These are phyloP conservation scores for Gypsophila paniculata DNA, from an alignment of 179 eudicot species.

Conservation along the genomic window DNA sequence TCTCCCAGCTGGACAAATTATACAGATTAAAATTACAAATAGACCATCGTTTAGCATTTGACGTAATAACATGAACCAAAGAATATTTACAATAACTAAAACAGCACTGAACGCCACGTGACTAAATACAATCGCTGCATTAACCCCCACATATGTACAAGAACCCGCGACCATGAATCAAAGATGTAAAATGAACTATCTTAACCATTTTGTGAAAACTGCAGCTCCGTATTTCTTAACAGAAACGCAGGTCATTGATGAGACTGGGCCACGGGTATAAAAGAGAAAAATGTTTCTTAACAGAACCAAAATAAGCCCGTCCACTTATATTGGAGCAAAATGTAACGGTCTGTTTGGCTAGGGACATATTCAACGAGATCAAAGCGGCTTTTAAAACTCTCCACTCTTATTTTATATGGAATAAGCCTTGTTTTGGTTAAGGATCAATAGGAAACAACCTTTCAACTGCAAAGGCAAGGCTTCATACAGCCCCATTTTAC, in stretches of 20 bases:
- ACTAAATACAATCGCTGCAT: background rate
- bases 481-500: too few relatives aligned
- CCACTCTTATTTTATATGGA: too few relatives aligned
- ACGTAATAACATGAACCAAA: background rate
- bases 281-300: background rate
- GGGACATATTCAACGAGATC: too few relatives aligned
- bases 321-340: too few relatives aligned
- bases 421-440: background rate
- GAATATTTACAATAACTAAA: background rate
- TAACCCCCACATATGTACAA: background rate
- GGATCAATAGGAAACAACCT: background rate
- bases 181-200: background rate
- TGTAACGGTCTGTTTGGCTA: too few relatives aligned
- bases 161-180: conserved; percentile 1
- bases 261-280: background rate
- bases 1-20: conserved; percentile 54
- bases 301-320: too few relatives aligned
- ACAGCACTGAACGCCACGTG: background rate
- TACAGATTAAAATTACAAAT: background rate
- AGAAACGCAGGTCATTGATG: background rate
- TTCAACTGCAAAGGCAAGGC: background rate
- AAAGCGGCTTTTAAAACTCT: too few relatives aligned
- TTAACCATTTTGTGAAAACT: background rate
- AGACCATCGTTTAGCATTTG: conserved; percentile 3
- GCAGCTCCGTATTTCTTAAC: background rate